Base-by-base conservation (phyloP, 306 rosid species). In the Lathyrus sativus region DNA sequence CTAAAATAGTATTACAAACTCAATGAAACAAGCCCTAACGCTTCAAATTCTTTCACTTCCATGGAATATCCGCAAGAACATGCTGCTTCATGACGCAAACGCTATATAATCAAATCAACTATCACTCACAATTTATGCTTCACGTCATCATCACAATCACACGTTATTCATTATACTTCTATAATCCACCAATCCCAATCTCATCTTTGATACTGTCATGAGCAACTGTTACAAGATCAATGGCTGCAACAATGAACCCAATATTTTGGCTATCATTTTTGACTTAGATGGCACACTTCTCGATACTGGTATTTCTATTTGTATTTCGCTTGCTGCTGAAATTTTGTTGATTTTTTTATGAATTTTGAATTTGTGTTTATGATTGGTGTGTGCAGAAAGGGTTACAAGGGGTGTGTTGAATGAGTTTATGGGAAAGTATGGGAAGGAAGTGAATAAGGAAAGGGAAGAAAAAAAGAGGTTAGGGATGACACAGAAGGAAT, bases 241-340 rank as follows among this genome's bases (percentile, higher is more conserved):
- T 0, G 76, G 67, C 62, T 71, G 73, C 76, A 44, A 60, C 11
- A 35, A 65, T 22, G 69, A 75, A 60, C 12, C 67, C 74, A 79
- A 79, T 61, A 70, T 88, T 71, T 77, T 74, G 76, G 96, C 86
- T 24, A 81, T 88, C 35, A 84, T 90, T 73, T 82, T 87, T 73
- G 90, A 87, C 79, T 78, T 90, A 80, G 96, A 90, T 79, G 96
- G 96, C 42, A 90, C 96, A 77, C 90, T 90, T 84, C 63, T 90
- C 50, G 95, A 90, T 65, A 79, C 96, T 75, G 95, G 95, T 90
- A 60, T 64, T 15, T 42, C 5, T 45, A 72, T 6, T 39, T 15
- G 24, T 19, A 19, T 19, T 33, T 44, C 51, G 1, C 8, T 35
- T 62, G 2, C 45, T 76, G 14, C 22, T 19, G 4, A 39, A 50